Conservation (phyloP, 495 filamentous ascomycete genomes). For the Talaromyces thailandensis region DNA sequence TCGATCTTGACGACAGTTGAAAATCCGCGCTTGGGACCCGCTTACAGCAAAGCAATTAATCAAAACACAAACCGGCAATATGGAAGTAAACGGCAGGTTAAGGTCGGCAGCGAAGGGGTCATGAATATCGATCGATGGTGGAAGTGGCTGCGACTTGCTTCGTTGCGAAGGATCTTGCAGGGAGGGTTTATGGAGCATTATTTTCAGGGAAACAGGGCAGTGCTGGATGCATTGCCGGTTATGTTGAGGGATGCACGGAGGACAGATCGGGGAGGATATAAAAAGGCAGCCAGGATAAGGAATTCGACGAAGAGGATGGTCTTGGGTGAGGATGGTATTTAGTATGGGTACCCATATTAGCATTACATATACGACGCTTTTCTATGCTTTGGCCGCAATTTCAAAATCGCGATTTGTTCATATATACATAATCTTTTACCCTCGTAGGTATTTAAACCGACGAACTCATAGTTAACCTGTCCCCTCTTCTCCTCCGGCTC, state of each 20-base stretch:
- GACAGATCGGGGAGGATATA: constrained; percentile 19
- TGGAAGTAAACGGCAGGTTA: constrained; percentile 69
- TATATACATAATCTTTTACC: neutral
- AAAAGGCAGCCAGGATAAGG: constrained; percentile 25
- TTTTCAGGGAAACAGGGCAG: constrained; percentile 70
- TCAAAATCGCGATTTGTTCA: neutral
- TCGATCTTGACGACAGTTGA: constrained; percentile 82
- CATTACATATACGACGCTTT: neutral
- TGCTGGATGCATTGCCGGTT: constrained; percentile 65
- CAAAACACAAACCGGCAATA: constrained; percentile 64
- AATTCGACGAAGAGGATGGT: constrained; percentile 11
- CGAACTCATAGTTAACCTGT: constrained; percentile 11
- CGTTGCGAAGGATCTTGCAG: constrained; percentile 66
- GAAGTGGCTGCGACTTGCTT: constrained; percentile 70
- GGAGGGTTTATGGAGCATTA: constrained; percentile 79
- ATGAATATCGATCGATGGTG: constrained; percentile 88
- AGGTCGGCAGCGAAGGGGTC: constrained; percentile 59
- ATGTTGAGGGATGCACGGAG: constrained; percentile 26
- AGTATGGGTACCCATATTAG: neutral
- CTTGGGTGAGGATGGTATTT: neutral
- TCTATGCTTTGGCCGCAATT: neutral
- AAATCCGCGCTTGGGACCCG: constrained; percentile 62
- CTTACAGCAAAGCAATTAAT: constrained; percentile 62
- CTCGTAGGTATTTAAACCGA: constrained; percentile 1
- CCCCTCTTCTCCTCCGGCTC: constrained; percentile 6